Evolutionary conservation across 1,139 yeast species (phyloP).

Genomic region (Trichomonascaceae sp.): DNA sequence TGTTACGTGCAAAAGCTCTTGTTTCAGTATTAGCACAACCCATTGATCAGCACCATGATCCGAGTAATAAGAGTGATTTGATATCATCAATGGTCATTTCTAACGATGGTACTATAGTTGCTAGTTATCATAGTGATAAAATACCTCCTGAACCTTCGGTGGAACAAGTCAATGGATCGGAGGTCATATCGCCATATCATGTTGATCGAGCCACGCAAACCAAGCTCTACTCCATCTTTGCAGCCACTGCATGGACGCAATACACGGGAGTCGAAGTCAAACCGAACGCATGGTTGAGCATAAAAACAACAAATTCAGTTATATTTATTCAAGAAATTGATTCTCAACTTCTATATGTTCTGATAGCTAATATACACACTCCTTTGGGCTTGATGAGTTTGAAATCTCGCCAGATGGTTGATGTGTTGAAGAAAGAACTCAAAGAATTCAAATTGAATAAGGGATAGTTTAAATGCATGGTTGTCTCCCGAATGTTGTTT

Average conservation of each 20-base stretch:
- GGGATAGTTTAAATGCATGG: too few relatives aligned
- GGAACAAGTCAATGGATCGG: background rate
- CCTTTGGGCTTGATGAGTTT: slow-evolving; percentile 24
- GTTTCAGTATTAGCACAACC: slow-evolving; percentile 25
- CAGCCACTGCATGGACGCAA: slow-evolving; percentile 27
- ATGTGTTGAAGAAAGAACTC: slow-evolving; percentile 23
- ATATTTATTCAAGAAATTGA: slow-evolving; percentile 21
- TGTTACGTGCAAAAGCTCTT: slow-evolving; percentile 26
- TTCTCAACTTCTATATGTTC: slow-evolving; percentile 21
- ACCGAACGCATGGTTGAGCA: slow-evolving; percentile 22
- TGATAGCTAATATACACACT: slow-evolving; percentile 26
- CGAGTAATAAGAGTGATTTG: slow-evolving; percentile 15
- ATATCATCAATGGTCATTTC: slow-evolving; percentile 27
- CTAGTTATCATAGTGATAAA: slow-evolving; percentile 25
- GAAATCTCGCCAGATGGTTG: slow-evolving; percentile 23
- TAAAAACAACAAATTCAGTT: slow-evolving; percentile 24
- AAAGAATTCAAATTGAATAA: slow-evolving; percentile 12
- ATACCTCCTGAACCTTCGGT: slow-evolving; percentile 18
- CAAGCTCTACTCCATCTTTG: slow-evolving; percentile 27
- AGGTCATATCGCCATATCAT: slow-evolving; percentile 19
- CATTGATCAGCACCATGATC: slow-evolving; percentile 19
- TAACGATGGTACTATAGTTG: slow-evolving; percentile 23
- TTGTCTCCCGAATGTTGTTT: too few relatives aligned
- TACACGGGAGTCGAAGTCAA: slow-evolving; percentile 23
- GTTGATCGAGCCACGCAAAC: slow-evolving; percentile 26